Percentiles rank a stretch among this genome's conserved stretches.
Evolutionary conservation across 495 filamentous ascomycete genomes (phyloP).

Genomic region (Saxophila tyrrhenica): DNA sequence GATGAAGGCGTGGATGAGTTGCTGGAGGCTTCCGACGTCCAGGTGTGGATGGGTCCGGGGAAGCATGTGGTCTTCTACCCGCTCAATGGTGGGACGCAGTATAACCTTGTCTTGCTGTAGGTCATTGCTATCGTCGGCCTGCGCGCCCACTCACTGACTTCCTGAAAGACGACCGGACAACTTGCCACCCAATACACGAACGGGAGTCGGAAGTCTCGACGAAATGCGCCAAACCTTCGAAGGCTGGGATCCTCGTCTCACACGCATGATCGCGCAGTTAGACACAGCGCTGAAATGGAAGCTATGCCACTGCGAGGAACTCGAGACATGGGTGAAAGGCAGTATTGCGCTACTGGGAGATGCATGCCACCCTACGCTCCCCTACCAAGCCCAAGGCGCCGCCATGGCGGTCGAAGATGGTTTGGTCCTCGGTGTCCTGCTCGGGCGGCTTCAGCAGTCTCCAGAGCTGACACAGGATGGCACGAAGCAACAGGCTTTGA

Average conservation of each 20-base stretch:
- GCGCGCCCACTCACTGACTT: no score
- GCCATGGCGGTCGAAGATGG: conserved; percentile 22
- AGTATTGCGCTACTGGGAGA: conserved; percentile 19
- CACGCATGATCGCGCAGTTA: not conserved
- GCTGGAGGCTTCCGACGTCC: not conserved
- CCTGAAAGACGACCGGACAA: no score
- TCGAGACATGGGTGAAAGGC: conserved; percentile 11
- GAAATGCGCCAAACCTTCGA: not conserved
- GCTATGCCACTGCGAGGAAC: conserved; percentile 7
- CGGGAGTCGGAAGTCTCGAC: not conserved
- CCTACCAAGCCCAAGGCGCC: conserved; percentile 20
- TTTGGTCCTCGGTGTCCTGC: conserved; percentile 7
- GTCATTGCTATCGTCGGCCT: no score
- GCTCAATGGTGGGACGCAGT: not conserved
- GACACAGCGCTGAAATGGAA: conserved; percentile 13
- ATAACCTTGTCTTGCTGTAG: not conserved
- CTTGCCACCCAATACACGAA: no score
- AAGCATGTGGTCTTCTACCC: conserved; percentile 17
- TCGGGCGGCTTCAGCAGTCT: not conserved
- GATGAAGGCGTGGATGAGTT: conserved; percentile 2
- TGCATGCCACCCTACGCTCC: conserved; percentile 20
- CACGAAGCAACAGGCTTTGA: no score
- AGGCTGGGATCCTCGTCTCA: not conserved
- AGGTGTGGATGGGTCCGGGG: conserved; percentile 10
- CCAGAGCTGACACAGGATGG: no score